Conservation (phyloP, 2,329 filamentous ascomycete genomes). For the Trichoderma sp. region DNA sequence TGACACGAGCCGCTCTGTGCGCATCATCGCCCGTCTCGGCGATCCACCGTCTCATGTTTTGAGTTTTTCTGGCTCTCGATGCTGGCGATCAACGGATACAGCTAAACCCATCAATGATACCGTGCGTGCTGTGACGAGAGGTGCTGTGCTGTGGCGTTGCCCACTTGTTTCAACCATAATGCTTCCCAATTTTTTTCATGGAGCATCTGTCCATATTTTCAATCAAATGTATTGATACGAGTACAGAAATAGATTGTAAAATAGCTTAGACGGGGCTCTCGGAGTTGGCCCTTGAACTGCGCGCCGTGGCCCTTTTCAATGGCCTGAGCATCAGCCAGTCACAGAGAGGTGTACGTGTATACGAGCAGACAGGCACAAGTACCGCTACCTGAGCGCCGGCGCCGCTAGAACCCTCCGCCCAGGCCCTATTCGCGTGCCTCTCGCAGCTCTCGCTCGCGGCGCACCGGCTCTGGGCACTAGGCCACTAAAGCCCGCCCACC, state of each 20-base stretch:
- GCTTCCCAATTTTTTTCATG: not conserved
- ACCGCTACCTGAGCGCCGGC: not conserved
- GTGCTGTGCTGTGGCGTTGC: slow-evolving; percentile 8
- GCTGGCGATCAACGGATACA: slow-evolving; percentile 18
- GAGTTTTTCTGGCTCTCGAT: slow-evolving; percentile 8
- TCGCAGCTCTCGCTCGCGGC: slow-evolving; percentile 5
- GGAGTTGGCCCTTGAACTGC: not conserved
- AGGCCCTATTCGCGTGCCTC: not conserved
- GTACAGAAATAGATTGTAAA: too few relatives aligned
- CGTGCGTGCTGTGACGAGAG: not conserved
- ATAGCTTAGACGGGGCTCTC: not conserved
- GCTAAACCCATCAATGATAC: not conserved
- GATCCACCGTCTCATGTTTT: slow-evolving; percentile 15
- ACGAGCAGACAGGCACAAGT: not conserved
- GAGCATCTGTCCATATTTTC: not conserved
- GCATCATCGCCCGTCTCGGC: slow-evolving; percentile 14
- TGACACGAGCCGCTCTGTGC: slow-evolving; percentile 1
- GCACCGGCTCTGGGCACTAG: slow-evolving; percentile 16
- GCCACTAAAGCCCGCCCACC: slow-evolving; percentile 25
- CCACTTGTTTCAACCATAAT: slow-evolving; percentile 1
- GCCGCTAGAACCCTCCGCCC: not conserved
- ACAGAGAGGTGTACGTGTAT: not conserved
- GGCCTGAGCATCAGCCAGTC: not conserved
- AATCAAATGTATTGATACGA: not conserved
- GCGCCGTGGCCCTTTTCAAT: not conserved